These are phyloP conservation scores for Zoysia pacifica DNA, from an alignment of 176 grass and related monocot genomes.

Conservation along the genomic window DNA sequence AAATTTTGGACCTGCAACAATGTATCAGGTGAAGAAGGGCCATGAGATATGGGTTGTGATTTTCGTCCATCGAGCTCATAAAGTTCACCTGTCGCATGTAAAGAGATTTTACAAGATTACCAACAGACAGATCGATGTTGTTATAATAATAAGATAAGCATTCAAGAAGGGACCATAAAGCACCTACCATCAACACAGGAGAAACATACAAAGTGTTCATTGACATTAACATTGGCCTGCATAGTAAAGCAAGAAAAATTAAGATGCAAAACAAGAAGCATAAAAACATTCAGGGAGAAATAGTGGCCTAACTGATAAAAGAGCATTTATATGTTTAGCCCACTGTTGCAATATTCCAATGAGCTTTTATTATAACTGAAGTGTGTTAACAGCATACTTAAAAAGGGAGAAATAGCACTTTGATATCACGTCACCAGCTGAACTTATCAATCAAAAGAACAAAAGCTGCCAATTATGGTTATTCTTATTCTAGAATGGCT, in stretches of 20 bases:
- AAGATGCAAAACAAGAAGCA: slow-evolving; percentile 1
- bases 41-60: slow-evolving; percentile 53
- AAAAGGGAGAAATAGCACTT: not conserved
- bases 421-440: not conserved
- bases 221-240: slow-evolving; percentile 69
- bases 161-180: not conserved
- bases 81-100: slow-evolving; percentile 60
- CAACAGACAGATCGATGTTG: not conserved
- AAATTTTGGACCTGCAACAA: slow-evolving; percentile 73
- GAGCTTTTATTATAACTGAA: not conserved
- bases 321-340: slow-evolving; percentile 16
- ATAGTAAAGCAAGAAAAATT: slow-evolving; percentile 19
- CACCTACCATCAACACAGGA: slow-evolving; percentile 84
- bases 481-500: not conserved
- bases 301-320: not conserved
- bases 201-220: slow-evolving; percentile 89
- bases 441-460: not conserved
- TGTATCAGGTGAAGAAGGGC: slow-evolving; percentile 57
- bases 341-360: not conserved
- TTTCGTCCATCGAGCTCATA: slow-evolving; percentile 84
- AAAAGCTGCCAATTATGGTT: not conserved
- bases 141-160: not conserved
- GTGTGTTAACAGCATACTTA: not conserved
- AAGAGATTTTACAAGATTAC: not conserved
- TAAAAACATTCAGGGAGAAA: not conserved